Evolutionary conservation across 495 filamentous ascomycete genomes (phyloP), one percentile per base, ranked within the genome.

Genomic region (Daldinia vernicosa): DNA sequence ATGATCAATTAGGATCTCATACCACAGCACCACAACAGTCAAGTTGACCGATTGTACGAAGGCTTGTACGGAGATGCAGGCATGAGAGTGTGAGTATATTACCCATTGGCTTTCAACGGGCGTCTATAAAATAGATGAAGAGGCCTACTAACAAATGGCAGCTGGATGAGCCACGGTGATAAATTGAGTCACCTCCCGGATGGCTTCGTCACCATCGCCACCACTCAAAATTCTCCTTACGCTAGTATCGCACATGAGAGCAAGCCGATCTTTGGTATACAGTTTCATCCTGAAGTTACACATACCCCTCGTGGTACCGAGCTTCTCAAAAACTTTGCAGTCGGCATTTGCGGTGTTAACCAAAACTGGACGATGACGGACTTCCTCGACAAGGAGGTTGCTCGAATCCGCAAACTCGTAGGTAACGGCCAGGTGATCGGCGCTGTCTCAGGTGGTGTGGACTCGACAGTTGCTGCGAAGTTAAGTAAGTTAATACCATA

Each of bases 231-330:
- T 80, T 89, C 91, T 0, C 85, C 89, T 7, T 95, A 87, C 75
- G 94, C 94, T 3, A 92, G 86, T 47, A 95, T 97, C 72, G 94
- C 91, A 9, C 92, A 95, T 76, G 71, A 86, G 70, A 80, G 78
- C 17, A 90, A 92, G 80, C 85, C 84, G 26, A 85, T 89, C 75
- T 92, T 88, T 71, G 92, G 91, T 39, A 87, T 97, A 24, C 93
- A 97, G 78, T 93, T 96, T 75, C 93, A 97, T 76, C 93, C 93
- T 1, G 93, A 97, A 78, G 90, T 95, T 62, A 89, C 90, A 11
- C 90, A 93, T 75, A 90, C 90, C 0, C 84, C 84, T 1, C 78
- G 82, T 56, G 92, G 93, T 9, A 89, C 72, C 6, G 76, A 86
- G 14, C 75, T 97, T 12, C 80, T 97, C 3, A 79, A 85, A 69